Evolutionary conservation across 768 basidiomycete species (phyloP).

Genomic region (Hortiboletus campestris): DNA sequence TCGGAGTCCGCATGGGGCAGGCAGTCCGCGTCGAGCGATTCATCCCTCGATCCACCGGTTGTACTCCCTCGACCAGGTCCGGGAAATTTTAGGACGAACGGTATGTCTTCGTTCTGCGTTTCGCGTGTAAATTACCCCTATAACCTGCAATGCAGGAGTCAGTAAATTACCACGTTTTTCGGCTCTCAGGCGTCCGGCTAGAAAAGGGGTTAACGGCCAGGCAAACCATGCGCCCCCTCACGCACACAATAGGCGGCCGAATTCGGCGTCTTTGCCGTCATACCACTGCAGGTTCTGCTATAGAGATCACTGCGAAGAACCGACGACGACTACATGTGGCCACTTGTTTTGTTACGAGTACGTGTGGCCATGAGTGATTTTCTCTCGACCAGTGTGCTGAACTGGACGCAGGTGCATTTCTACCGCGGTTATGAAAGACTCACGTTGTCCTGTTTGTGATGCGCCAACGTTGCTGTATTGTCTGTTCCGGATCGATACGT

Average conservation of each 20-base stretch:
- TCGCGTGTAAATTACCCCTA: not conserved
- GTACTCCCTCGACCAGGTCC: slow-evolving; percentile 13
- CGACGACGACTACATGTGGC: slow-evolving; percentile 62
- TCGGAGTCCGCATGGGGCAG: slow-evolving; percentile 30
- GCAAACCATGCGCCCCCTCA: slow-evolving; percentile 3
- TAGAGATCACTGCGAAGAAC: slow-evolving; percentile 47
- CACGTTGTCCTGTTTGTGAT: slow-evolving; percentile 52
- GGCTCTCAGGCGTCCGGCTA: slow-evolving; percentile 22
- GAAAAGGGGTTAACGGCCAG: slow-evolving; percentile 17
- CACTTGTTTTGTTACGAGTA: slow-evolving; percentile 59
- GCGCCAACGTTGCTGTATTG: slow-evolving; percentile 54
- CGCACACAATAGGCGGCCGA: slow-evolving; percentile 8
- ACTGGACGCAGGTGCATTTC: slow-evolving; percentile 48
- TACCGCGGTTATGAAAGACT: slow-evolving; percentile 43
- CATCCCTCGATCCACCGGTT: slow-evolving; percentile 26
- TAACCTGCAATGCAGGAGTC: slow-evolving; percentile 14
- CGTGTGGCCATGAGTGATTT: slow-evolving; percentile 2
- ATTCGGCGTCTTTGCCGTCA: slow-evolving; percentile 11
- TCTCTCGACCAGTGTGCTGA: not conserved
- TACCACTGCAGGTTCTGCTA: slow-evolving; percentile 53
- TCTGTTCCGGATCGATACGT: slow-evolving; percentile 50
- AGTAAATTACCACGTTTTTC: slow-evolving; percentile 34
- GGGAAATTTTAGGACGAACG: slow-evolving; percentile 15
- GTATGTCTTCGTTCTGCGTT: slow-evolving; percentile 8
- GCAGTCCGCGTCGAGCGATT: slow-evolving; percentile 30